A percentile compares a stretch with the other conserved stretches of the same genome.
phyloP scores from a whole-genome alignment of 306 rosid genomes.

The Datisca glomerata region DNA sequence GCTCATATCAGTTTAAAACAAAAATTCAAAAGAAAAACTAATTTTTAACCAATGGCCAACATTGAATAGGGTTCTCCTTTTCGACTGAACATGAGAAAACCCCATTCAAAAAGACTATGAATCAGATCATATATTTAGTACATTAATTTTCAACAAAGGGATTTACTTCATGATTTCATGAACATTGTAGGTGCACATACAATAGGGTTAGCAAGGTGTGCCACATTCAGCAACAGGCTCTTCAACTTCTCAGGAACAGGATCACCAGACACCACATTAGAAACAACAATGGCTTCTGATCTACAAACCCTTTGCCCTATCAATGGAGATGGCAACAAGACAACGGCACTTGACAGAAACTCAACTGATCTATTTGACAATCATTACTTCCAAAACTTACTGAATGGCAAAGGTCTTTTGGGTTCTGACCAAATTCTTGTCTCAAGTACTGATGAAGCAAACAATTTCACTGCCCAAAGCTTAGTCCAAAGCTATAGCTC shows the following conservation, averaged over 20 bases:
- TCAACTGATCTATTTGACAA: slow-evolving; percentile 76
- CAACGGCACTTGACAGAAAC: slow-evolving; percentile 46
- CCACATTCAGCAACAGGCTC: slow-evolving; percentile 47
- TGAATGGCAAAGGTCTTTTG: slow-evolving; percentile 48
- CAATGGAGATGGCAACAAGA: slow-evolving; percentile 47
- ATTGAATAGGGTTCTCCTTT: no score
- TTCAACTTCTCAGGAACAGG: slow-evolving; percentile 63
- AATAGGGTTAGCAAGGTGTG: slow-evolving; percentile 59
- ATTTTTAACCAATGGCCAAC: no score
- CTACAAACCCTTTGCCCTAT: slow-evolving; percentile 56
- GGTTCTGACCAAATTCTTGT: slow-evolving; percentile 62
- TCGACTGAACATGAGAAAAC: no score
- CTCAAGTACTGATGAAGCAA: slow-evolving; percentile 29
- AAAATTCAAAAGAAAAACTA: no score
- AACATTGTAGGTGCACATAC: slow-evolving; percentile 97
- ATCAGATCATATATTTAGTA: no score
- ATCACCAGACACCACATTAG: slow-evolving; percentile 45
- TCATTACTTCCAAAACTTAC: slow-evolving; percentile 61
- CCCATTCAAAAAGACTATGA: no score
- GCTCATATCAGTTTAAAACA: no score
- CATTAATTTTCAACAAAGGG: no score
- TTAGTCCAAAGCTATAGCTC: slow-evolving; percentile 45
- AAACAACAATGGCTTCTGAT: slow-evolving; percentile 30
- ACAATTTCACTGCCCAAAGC: slow-evolving; percentile 36
- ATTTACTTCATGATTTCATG: no score